Percentiles rank a stretch among this genome's conserved stretches.
phyloP scores from a whole-genome alignment of 768 basidiomycete genomes.

The Suillus brevipes region DNA sequence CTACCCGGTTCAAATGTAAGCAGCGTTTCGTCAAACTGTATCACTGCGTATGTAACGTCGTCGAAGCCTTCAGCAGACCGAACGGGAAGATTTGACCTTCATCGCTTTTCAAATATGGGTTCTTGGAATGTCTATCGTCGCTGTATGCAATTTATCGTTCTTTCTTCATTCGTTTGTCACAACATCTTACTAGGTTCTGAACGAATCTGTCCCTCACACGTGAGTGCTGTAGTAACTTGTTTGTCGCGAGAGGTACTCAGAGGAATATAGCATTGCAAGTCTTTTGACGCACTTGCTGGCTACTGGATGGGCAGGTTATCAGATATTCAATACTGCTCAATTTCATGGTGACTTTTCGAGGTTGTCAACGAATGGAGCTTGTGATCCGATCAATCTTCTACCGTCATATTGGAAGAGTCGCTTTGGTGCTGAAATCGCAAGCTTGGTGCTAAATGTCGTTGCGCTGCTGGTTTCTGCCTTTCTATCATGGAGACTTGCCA shows the following conservation, averaged over 20 bases:
- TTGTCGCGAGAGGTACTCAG: neutral
- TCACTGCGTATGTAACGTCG: slow-evolving; percentile 4
- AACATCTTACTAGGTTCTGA: slow-evolving; percentile 37
- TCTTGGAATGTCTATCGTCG: slow-evolving; percentile 73
- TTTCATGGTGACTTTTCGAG: slow-evolving; percentile 59
- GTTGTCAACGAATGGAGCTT: slow-evolving; percentile 66
- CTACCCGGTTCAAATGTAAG: slow-evolving; percentile 71
- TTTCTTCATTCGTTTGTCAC: slow-evolving; percentile 20
- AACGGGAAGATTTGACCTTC: slow-evolving; percentile 78
- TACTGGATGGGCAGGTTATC: slow-evolving; percentile 71
- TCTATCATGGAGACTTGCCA: slow-evolving; percentile 73
- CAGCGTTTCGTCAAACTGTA: slow-evolving; percentile 11
- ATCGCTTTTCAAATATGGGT: slow-evolving; percentile 82
- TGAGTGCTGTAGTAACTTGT: slow-evolving; percentile 16
- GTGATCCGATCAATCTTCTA: slow-evolving; percentile 53
- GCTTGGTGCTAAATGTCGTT: slow-evolving; percentile 59
- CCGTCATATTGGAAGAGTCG: slow-evolving; percentile 66
- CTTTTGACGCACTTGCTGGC: slow-evolving; percentile 72
- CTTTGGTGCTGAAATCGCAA: slow-evolving; percentile 59
- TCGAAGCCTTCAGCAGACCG: slow-evolving; percentile 63
- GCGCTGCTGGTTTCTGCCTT: slow-evolving; percentile 60
- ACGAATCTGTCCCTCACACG: slow-evolving; percentile 83
- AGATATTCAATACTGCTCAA: slow-evolving; percentile 56
- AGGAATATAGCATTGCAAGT: slow-evolving; percentile 51
- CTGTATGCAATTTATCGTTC: slow-evolving; percentile 30